Evolutionary conservation across 2,329 filamentous ascomycete genomes (phyloP).

Genomic region (Tetracladium maxilliforme): DNA sequence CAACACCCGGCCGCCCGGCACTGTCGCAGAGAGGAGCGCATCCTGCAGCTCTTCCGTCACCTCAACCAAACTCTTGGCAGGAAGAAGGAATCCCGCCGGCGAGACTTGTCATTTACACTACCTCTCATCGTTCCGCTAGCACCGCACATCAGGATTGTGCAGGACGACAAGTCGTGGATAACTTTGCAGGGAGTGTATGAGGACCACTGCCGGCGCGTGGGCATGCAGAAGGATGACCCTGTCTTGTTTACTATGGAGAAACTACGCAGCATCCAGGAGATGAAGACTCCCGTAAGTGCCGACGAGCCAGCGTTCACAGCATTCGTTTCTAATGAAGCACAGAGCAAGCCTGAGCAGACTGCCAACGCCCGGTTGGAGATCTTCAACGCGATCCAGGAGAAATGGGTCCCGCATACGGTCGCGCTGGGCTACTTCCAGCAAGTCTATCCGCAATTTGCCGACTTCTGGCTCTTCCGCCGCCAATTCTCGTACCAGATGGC

Average conservation of each 20-base stretch:
- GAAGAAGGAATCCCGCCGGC: constrained; percentile 85
- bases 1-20: constrained; percentile 90
- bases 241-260: constrained; percentile 94
- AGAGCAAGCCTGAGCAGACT: constrained; percentile 55
- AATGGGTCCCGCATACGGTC: constrained; percentile 74
- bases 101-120: constrained; percentile 91
- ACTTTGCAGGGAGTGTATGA: constrained; percentile 92
- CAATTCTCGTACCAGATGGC: constrained; percentile 96
- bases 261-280: constrained; percentile 47
- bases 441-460: constrained; percentile 75
- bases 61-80: constrained; percentile 87
- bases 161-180: constrained; percentile 89
- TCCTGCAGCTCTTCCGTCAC: constrained; percentile 90
- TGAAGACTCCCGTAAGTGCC: constrained; percentile 9
- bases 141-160: constrained; percentile 85
- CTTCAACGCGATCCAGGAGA: constrained; percentile 87
- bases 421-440: constrained; percentile 80
- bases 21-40: constrained; percentile 86
- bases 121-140: constrained; percentile 92
- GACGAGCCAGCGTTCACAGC: not conserved
- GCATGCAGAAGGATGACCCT: constrained; percentile 87
- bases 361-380: constrained; percentile 72
- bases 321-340: constrained; percentile 21
- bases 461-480: constrained; percentile 97
- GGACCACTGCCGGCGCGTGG: constrained; percentile 80